Conservation (phyloP, 306 rosid species). For the Fagus sylvatica region DNA sequence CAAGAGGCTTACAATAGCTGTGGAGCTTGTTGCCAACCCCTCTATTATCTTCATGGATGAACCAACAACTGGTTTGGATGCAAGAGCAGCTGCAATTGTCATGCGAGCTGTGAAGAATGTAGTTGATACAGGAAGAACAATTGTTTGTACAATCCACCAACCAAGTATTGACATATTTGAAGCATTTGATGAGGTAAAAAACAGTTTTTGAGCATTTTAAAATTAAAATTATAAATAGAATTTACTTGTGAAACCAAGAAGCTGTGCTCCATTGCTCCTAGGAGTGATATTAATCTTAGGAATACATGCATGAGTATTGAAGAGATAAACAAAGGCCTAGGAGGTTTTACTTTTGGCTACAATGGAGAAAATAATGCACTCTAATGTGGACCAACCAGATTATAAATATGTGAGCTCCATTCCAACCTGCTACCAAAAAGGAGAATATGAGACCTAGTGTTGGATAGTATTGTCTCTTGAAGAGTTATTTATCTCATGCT, state of each 20-base stretch:
- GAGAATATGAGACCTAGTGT: not conserved
- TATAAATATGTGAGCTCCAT: not conserved
- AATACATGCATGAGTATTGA: not conserved
- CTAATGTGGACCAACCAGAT: not conserved
- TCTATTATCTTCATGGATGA: conserved; percentile 69
- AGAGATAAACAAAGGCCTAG: not conserved
- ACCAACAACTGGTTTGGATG: conserved; percentile 66
- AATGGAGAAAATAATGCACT: not conserved
- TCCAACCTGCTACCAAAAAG: not conserved
- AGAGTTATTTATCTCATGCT: conserved; percentile 2
- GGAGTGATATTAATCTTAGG: not conserved
- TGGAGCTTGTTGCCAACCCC: conserved; percentile 66
- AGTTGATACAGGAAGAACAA: conserved; percentile 60
- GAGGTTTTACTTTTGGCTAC: not conserved
- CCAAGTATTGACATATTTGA: conserved; percentile 69
- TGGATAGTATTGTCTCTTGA: not conserved
- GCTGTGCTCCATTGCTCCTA: not conserved
- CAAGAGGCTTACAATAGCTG: conserved; percentile 60
- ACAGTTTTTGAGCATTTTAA: no score
- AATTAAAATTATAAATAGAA: not conserved
- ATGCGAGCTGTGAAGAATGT: conserved; percentile 67
- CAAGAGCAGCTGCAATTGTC: conserved; percentile 60
- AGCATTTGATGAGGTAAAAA: conserved; percentile 59
- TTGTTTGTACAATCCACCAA: conserved; percentile 64
- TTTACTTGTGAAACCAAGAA: not conserved